These are phyloP conservation scores for Lachnellula arida DNA, from an alignment of 2,329 filamentous ascomycete genomes.

Conservation along the genomic window DNA sequence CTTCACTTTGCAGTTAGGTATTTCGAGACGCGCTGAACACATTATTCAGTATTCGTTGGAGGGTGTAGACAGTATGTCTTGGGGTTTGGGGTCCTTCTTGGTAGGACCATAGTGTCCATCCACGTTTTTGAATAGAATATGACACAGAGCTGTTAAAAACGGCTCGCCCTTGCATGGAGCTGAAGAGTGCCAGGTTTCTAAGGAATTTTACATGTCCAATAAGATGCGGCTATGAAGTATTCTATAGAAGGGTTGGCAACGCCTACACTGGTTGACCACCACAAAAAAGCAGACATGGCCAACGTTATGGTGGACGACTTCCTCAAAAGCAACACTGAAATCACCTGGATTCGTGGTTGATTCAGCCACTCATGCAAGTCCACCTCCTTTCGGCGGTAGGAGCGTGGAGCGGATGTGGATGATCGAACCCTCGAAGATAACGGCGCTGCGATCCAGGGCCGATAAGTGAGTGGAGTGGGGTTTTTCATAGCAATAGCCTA, in stretches of 20 bases:
- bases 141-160: not conserved
- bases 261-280: not conserved
- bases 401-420: not conserved
- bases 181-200: not conserved
- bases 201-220: not conserved
- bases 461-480: too few species aligned
- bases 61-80: not conserved
- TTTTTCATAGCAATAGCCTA: too few species aligned
- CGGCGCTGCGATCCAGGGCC: too few species aligned
- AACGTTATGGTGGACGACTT: not conserved
- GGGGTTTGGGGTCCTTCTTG: not conserved
- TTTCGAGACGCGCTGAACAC: not conserved
- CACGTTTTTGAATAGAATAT: not conserved
- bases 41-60: slow-evolving; percentile 2
- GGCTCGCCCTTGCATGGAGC: slow-evolving; percentile 1
- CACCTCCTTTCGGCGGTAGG: not conserved
- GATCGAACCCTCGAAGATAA: not conserved
- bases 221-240: not conserved
- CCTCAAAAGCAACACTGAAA: not conserved
- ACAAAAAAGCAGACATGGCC: not conserved
- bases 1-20: slow-evolving; percentile 13
- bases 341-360: not conserved
- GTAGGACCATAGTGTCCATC: not conserved
- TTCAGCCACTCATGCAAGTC: slow-evolving; percentile 1
- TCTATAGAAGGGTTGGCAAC: too few species aligned